These are phyloP conservation scores for Zygoascus sp. DNA, from an alignment of 1,139 yeast species.

Conservation along the genomic window DNA sequence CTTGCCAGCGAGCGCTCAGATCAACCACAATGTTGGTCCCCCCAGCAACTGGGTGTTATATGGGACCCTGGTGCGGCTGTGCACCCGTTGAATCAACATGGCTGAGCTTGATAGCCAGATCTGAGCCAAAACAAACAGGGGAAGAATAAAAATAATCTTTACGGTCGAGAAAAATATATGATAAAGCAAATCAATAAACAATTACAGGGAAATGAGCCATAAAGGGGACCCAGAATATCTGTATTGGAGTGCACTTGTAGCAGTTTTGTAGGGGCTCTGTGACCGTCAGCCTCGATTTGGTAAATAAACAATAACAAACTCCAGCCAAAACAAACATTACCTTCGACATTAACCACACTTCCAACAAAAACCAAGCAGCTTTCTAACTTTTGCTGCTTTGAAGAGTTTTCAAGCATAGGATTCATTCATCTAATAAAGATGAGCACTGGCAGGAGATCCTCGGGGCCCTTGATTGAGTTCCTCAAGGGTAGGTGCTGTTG, in stretches of 20 bases:
- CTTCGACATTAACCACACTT: not conserved
- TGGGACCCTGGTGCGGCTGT: constrained; percentile 4
- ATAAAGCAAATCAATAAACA: no score
- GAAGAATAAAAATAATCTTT: no score
- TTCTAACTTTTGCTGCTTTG: not conserved
- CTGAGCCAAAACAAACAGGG: not conserved
- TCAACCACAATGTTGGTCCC: constrained; percentile 1
- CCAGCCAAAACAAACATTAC: constrained; percentile 7
- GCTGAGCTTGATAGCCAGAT: not conserved
- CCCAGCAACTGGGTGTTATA: not conserved
- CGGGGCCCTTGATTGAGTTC: constrained; percentile 37
- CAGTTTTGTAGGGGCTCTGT: no score
- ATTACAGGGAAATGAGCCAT: no score
- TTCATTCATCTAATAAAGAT: not conserved
- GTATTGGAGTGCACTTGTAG: no score
- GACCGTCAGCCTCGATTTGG: not conserved
- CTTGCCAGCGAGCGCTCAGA: no score
- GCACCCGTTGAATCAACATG: no score
- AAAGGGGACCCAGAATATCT: no score
- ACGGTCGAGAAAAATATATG: no score
- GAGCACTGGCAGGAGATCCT: constrained; percentile 18
- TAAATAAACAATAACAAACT: constrained; percentile 3
- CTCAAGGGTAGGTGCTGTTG: constrained; percentile 30
- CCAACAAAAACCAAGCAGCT: not conserved
- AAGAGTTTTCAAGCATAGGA: constrained; percentile 2